Conservation (phyloP, 306 rosid species). For the Cucurbita moschata region DNA sequence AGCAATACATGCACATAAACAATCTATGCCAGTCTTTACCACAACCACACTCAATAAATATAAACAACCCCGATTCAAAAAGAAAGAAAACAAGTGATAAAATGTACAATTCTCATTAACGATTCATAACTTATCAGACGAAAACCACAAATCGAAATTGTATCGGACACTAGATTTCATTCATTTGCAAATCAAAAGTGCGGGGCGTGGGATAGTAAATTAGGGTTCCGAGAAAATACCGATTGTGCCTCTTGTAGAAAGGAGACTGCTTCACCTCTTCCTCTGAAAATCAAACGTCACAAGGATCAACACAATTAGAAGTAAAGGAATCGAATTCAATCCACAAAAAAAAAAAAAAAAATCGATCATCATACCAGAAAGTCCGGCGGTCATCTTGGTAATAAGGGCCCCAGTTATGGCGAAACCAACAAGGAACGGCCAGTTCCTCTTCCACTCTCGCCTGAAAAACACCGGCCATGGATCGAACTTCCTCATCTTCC, state of each 20-base stretch:
- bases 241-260: slow-evolving; percentile 58
- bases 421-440: slow-evolving; percentile 88
- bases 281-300: slow-evolving; percentile 23
- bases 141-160: neutral
- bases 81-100: neutral
- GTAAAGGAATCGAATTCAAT: neutral
- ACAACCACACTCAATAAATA: neutral
- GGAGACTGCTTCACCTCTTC: slow-evolving; percentile 70
- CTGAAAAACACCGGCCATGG: slow-evolving; percentile 90
- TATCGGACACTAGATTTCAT: neutral
- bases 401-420: slow-evolving; percentile 49
- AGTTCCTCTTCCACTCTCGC: slow-evolving; percentile 72
- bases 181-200: neutral
- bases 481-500: slow-evolving; percentile 48
- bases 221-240: slow-evolving; percentile 19
- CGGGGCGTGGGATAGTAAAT: neutral
- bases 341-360: neutral
- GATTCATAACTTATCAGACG: neutral
- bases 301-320: neutral
- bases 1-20: neutral
- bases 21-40: neutral
- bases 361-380: slow-evolving; percentile 33
- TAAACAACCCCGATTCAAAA: neutral
- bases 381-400: slow-evolving; percentile 59
- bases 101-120: neutral